These are phyloP conservation scores for Clitocybe nebularis DNA, from an alignment of 1,284 basidiomycete genomes.

Conservation along the genomic window DNA sequence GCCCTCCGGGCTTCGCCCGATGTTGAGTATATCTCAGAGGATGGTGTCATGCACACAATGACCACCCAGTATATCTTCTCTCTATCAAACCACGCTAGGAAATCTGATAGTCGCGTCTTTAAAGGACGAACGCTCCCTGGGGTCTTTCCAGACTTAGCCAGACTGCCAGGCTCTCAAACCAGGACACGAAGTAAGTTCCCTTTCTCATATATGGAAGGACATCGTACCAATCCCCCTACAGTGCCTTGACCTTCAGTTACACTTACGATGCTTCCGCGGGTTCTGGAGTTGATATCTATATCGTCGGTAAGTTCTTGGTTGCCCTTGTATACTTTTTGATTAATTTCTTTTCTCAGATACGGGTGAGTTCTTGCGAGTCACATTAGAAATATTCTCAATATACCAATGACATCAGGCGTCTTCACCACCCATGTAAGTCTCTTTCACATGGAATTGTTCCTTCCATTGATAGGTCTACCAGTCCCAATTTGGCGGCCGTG, in stretches of 20 bases:
- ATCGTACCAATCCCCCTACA: not conserved
- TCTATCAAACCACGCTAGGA: not conserved
- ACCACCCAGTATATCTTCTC: conserved; percentile 20
- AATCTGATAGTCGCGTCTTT: not conserved
- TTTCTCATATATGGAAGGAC: too few relatives aligned
- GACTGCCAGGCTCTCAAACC: conserved; percentile 12
- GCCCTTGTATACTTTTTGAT: too few relatives aligned
- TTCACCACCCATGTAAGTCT: conserved; percentile 1
- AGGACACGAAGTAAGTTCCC: conserved; percentile 12
- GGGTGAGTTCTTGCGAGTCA: not conserved
- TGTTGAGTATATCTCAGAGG: conserved; percentile 67
- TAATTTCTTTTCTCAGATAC: not conserved
- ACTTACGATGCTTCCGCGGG: conserved; percentile 1
- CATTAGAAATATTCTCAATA: too few relatives aligned
- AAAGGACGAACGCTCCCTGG: conserved; percentile 25
- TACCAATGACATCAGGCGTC: not conserved
- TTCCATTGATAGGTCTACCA: conserved; percentile 10
- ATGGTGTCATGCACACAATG: conserved; percentile 51
- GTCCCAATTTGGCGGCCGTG: conserved; percentile 67
- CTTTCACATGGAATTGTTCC: not conserved
- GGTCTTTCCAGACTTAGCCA: conserved; percentile 19
- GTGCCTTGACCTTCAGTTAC: conserved; percentile 10
- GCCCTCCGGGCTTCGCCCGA: conserved; percentile 60
- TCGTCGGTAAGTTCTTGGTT: conserved; percentile 3
- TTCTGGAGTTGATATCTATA: conserved; percentile 2